These are phyloP conservation scores for Candida nonsorbophila DNA, from an alignment of 805 yeast species.

Conservation along the genomic window DNA sequence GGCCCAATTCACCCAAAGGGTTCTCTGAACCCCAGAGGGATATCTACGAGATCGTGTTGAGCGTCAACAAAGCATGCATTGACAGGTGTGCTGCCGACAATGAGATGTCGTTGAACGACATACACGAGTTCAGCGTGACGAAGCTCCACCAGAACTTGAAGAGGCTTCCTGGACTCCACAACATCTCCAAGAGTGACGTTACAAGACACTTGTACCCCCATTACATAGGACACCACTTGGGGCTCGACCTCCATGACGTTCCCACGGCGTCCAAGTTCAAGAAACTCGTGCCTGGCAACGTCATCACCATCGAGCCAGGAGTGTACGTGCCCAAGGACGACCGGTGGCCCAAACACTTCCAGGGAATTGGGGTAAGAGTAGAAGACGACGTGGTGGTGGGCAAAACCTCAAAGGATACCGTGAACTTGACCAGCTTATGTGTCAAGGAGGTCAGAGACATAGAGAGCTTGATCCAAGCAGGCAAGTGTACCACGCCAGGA, in stretches of 20 bases:
- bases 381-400: conserved; percentile 93
- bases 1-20: conserved; percentile 77
- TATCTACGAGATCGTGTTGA: conserved; percentile 80
- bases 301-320: conserved; percentile 94
- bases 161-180: conserved; percentile 61
- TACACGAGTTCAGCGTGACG: conserved; percentile 66
- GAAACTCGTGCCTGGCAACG: conserved; percentile 62
- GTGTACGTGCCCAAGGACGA: conserved; percentile 75
- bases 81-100: conserved; percentile 53
- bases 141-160: conserved; percentile 58
- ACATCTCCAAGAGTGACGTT: conserved; percentile 47
- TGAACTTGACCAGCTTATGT: conserved; percentile 69
- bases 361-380: conserved; percentile 88
- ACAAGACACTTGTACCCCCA: conserved; percentile 71
- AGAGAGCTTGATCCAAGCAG: conserved; percentile 59
- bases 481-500: conserved; percentile 47
- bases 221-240: conserved; percentile 92
- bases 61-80: conserved; percentile 77
- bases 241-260: conserved; percentile 84
- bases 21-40: conserved; percentile 80
- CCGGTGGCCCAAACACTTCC: conserved; percentile 72
- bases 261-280: conserved; percentile 58
- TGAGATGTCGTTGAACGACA: conserved; percentile 58
- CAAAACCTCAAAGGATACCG: conserved; percentile 40
- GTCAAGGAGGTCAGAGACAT: conserved; percentile 82